Evolutionary conservation across 495 filamentous ascomycete genomes (phyloP).

Genomic region (Ramalina intermedia): DNA sequence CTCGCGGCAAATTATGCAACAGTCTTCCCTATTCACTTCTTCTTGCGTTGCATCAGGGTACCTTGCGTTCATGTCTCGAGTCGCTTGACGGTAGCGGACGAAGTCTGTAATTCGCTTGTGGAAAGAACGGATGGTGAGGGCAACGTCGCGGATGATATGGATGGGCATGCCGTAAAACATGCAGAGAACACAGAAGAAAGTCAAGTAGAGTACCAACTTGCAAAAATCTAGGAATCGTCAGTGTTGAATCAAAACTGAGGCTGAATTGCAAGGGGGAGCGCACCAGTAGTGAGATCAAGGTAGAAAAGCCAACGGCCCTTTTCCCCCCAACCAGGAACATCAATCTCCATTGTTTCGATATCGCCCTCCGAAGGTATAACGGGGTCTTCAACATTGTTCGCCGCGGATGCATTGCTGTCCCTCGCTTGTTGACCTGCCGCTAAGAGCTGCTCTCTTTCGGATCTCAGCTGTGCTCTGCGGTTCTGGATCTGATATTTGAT

Average conservation of each 20-base stretch:
- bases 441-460: constrained; percentile 36
- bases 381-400: constrained; percentile 20
- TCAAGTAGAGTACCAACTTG: constrained; percentile 74
- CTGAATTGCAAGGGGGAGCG: constrained; percentile 5
- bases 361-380: constrained; percentile 53
- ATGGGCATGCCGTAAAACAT: constrained; percentile 91
- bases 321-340: constrained; percentile 91
- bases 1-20: constrained; percentile 95
- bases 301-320: constrained; percentile 90
- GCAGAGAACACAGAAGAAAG: constrained; percentile 86
- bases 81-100: constrained; percentile 73
- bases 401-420: constrained; percentile 7
- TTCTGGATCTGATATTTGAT: constrained; percentile 55
- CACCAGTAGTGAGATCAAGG: constrained; percentile 72
- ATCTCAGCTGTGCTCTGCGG: constrained; percentile 48
- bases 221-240: constrained; percentile 51
- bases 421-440: neutral
- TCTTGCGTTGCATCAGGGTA: constrained; percentile 87
- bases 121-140: constrained; percentile 85
- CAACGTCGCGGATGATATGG: constrained; percentile 90
- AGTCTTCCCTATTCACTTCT: constrained; percentile 72
- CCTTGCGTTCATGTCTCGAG: constrained; percentile 76
- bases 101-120: constrained; percentile 76
- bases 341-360: constrained; percentile 83
- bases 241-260: neutral